Evolutionary conservation across 2,329 filamentous ascomycete genomes (phyloP), one percentile per base, ranked within the genome.

Genomic region (Xylaria sp.): DNA sequence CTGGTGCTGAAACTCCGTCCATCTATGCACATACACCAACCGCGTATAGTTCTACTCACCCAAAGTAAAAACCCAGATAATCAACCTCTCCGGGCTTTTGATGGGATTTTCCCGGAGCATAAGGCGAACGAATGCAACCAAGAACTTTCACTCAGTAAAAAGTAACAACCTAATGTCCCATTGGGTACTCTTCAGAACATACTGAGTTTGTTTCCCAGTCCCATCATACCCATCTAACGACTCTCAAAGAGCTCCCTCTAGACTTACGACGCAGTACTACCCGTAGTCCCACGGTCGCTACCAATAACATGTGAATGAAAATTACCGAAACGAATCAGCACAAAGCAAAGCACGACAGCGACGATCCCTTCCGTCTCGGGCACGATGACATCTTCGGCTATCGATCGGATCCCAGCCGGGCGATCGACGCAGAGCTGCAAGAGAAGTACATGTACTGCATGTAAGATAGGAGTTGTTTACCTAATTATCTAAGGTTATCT

Each of bases 321-420:
- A 34, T 10, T 8, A 37, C 34, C 13, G 10, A 41, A 39, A 41
- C 39, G 39, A 41, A 3, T 41, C 39, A 41, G 13, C 39, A 41
- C 39, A 41, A 44, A 44, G 39, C 13, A 18, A 10, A 44, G 46
- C 39, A 20, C 10, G 41, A 41, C 37, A 8, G 39, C 9, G 64
- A 32, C 57, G 57, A 66, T 66, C 57, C 50, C 57, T 66, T 61
- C 64, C 64, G 3, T 41, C 15, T 25, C 32, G 20, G 57, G 57
- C 13, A 10, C 0, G 7, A 20, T 44, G 2, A 8, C 8, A 9
- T 37, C 15, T 28, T 51, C 44, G n/a, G 18, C 41, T n/a, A 50
- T 56, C 41, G 50, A 61, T 61, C 57, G 50, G 39, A 37, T 3
- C 5, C 28, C 51, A 18, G 25, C 23, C 51, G 46, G 23, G 7